Conservation (phyloP, 441 rosid genomes). For the Erodium trifolium region DNA sequence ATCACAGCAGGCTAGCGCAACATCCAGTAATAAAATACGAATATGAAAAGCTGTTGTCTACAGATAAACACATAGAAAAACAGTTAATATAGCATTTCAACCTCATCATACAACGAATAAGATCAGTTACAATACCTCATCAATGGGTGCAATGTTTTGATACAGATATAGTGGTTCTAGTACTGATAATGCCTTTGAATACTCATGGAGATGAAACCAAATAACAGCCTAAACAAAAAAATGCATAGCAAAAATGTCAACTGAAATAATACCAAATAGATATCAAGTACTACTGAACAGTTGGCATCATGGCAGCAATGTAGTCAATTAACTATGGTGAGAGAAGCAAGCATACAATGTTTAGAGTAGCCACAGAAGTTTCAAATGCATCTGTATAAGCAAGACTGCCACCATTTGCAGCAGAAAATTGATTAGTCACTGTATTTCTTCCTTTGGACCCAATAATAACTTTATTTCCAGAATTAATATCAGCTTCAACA, state of each 20-base stretch:
- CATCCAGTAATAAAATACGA: conserved; percentile 79
- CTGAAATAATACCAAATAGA: conserved; percentile 1
- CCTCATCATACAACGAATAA: conserved; percentile 7
- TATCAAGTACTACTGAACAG: conserved; percentile 9
- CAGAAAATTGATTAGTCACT: conserved; percentile 28
- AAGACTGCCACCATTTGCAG: conserved; percentile 31
- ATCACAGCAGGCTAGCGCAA: conserved; percentile 71
- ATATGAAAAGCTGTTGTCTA: conserved; percentile 86
- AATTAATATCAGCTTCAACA: conserved; percentile 36
- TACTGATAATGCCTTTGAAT: conserved; percentile 65
- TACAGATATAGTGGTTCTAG: conserved; percentile 58
- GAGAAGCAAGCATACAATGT: conserved; percentile 48
- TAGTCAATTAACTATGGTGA: conserved; percentile 6
- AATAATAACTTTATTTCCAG: conserved; percentile 34
- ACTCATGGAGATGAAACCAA: conserved; percentile 92
- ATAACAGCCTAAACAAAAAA: conserved; percentile 57
- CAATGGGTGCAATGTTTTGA: conserved; percentile 63
- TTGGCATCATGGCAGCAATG: conserved; percentile 7
- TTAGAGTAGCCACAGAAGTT: conserved; percentile 57
- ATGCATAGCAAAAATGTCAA: neutral
- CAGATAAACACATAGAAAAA: conserved; percentile 21
- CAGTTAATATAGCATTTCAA: conserved; percentile 17
- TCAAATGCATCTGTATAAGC: conserved; percentile 63
- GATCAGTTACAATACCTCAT: conserved; percentile 57
- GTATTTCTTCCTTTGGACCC: conserved; percentile 50